Conservation (phyloP, 768 basidiomycete species). For the Leccinum uliginosum region DNA sequence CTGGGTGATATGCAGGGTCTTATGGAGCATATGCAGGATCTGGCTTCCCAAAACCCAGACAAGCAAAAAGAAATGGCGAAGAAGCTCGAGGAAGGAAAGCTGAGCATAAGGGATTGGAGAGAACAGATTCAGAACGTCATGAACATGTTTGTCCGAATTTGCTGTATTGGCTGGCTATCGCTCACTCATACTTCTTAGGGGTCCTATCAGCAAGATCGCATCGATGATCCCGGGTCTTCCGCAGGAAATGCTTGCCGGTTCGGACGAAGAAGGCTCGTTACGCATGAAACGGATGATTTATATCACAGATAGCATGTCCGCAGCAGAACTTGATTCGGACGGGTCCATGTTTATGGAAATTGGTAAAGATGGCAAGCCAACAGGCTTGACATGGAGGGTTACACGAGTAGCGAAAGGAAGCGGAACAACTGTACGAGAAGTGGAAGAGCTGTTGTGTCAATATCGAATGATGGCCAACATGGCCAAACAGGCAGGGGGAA, state of each 20-base stretch:
- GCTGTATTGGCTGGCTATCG: slow-evolving; percentile 6
- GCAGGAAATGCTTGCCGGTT: slow-evolving; percentile 84
- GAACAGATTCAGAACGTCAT: slow-evolving; percentile 97
- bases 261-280: slow-evolving; percentile 86
- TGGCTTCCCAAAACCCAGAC: slow-evolving; percentile 90
- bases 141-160: slow-evolving; percentile 72
- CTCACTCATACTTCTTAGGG: slow-evolving; percentile 48
- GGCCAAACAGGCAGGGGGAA: slow-evolving; percentile 97
- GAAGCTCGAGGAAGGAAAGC: slow-evolving; percentile 94
- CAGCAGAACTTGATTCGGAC: slow-evolving; percentile 90
- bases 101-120: slow-evolving; percentile 95
- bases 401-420: slow-evolving; percentile 88
- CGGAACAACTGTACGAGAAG: slow-evolving; percentile 92
- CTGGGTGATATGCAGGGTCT: slow-evolving; percentile 95
- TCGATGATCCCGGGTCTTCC: slow-evolving; percentile 98
- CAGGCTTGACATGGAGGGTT: slow-evolving; percentile 86
- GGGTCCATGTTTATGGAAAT: slow-evolving; percentile 85
- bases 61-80: slow-evolving; percentile 98
- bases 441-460: slow-evolving; percentile 96
- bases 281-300: slow-evolving; percentile 98
- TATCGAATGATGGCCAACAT: slow-evolving; percentile 99
- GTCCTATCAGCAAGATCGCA: slow-evolving; percentile 97
- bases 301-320: slow-evolving; percentile 98
- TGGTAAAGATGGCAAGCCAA: slow-evolving; percentile 78
- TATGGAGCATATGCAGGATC: slow-evolving; percentile 98